Percentiles rank a stretch among this genome's conserved stretches.
phyloP scores from a whole-genome alignment of 495 filamentous ascomycete species.

The Podospora fimiseda region DNA sequence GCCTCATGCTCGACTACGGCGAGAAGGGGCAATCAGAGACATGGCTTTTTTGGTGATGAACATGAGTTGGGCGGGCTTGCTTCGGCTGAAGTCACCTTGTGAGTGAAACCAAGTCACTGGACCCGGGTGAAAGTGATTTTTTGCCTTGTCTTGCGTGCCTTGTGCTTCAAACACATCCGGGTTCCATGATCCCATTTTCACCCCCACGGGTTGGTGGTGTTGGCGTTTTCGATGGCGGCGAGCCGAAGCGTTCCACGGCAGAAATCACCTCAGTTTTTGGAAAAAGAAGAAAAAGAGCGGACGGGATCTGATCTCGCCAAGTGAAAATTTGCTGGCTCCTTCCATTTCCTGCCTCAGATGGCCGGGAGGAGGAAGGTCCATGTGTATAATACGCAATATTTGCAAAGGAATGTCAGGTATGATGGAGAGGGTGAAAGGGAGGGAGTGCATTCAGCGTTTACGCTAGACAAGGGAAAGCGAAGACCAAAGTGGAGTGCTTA shows the following conservation, averaged over 20 bases:
- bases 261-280: too few relatives aligned
- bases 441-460: neutral
- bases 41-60: too few relatives aligned
- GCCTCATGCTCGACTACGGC: conserved; percentile 8
- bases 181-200: conserved; percentile 8
- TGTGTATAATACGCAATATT: neutral
- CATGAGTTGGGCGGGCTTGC: neutral
- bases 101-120: conserved; percentile 27
- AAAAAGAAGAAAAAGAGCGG: too few relatives aligned
- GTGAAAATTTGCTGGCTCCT: neutral
- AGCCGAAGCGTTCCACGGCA: neutral
- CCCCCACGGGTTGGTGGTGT: conserved; percentile 4
- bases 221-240: neutral
- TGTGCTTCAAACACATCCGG: conserved; percentile 26
- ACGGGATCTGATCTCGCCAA: neutral
- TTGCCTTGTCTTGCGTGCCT: neutral
- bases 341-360: neutral
- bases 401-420: neutral
- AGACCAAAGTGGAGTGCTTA: neutral
- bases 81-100: conserved; percentile 22
- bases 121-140: too few relatives aligned
- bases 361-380: neutral
- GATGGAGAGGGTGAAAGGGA: neutral
- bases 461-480: neutral
- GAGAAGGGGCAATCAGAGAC: too few relatives aligned